A percentile compares a stretch with the other conserved stretches of the same genome.
These are phyloP conservation scores for Trypanosoma scelopori DNA, from an alignment of 208 protist genomes.

Conservation along the genomic window DNA sequence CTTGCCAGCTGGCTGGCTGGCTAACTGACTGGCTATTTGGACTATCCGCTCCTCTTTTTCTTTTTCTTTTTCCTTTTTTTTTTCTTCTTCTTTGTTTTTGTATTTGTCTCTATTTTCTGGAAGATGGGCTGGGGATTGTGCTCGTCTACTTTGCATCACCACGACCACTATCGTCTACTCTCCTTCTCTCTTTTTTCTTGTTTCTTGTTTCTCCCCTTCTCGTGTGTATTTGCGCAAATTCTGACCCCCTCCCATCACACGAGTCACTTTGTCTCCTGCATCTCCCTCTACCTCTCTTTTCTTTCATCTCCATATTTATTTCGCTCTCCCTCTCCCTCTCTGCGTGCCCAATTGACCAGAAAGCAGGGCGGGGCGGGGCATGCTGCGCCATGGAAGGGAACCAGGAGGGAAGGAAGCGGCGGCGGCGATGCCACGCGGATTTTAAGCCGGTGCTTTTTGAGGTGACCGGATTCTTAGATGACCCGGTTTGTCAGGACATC, in stretches of 20 bases:
- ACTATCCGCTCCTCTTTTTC: no score
- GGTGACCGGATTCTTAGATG: constrained; percentile 54
- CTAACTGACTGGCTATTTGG: no score
- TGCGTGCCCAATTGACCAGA: no score
- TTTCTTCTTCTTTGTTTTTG: constrained; percentile 22
- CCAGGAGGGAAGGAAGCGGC: not conserved
- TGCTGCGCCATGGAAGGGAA: no score
- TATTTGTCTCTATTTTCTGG: no score
- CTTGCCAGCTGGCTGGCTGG: no score
- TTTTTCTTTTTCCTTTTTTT: constrained; percentile 28
- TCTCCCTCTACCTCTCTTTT: constrained; percentile 15
- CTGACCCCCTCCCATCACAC: not conserved
- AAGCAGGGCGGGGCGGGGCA: no score
- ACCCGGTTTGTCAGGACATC: constrained; percentile 32
- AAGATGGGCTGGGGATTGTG: constrained; percentile 5
- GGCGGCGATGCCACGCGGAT: not conserved
- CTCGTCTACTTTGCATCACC: not conserved
- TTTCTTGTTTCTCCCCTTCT: not conserved
- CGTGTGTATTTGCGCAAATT: constrained; percentile 1
- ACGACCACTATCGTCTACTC: no score
- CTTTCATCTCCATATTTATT: constrained; percentile 3
- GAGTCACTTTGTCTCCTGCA: not conserved
- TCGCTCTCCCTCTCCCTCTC: no score
- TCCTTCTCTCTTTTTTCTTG: not conserved
- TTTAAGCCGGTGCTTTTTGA: constrained; percentile 42